Base-by-base conservation (phyloP, 164 flowering plant genomes). In the Sedum album region DNA sequence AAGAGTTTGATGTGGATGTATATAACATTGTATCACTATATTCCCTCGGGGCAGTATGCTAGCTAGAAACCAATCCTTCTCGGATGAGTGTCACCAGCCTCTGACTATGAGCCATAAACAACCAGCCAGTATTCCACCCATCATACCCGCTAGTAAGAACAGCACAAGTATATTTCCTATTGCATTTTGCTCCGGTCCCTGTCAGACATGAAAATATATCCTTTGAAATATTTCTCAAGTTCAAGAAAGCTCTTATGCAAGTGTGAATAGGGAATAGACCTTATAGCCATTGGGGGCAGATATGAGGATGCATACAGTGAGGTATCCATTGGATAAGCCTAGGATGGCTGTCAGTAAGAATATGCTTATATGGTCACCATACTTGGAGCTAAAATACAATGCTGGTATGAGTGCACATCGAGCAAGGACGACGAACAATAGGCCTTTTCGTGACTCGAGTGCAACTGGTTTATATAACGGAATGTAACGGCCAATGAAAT, bases 381-480 rank as follows among this genome's bases (percentile, higher is more conserved):
- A 62, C 21, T 31, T 62, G 57, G 93, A 86, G 0, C 93, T 87
- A 78, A 86, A 85, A 48, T 88, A 91, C 79, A 91, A 89, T 60
- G 88, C 86, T n/a, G 96, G 96, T 49, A 91, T 60, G 68, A 89
- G 77, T 10, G 87, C 48, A 71, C 85, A 86, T 4, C 97, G 87
- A 20, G 76, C 31, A n/a, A 85, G 66, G 55, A 70, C 53, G 0
- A 82, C 82, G 6, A 74, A 31, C 77, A 75, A 67, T 21, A 88
- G 74, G 9, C 81, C 82, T 71, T 67, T 84, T 36, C 93, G 68
- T 1, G 88, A 82, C 64, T 79, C 78, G 35, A 89, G 33, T 76
- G 73, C 84, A 31, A 88, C 25, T 66, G 38, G 39, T 62, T 85
- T 68, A 21, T 84, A 4, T 15, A 89, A 78, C 0, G 96, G 96